Conservation (phyloP, 768 basidiomycete genomes). For the Boletus rubropictus region DNA sequence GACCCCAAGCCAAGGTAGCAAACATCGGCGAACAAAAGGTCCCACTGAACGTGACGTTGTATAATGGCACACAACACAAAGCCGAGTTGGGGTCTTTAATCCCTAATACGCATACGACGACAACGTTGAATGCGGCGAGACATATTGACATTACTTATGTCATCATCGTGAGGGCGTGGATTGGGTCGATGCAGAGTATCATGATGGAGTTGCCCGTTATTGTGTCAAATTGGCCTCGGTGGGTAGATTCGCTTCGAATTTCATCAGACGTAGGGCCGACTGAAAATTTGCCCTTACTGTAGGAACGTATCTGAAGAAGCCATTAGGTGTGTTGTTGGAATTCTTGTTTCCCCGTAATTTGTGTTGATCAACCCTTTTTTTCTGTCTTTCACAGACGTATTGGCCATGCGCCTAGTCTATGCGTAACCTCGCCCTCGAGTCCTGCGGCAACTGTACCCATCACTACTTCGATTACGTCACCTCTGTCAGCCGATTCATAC, state of each 20-base stretch:
- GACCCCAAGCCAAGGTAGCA: slow-evolving; percentile 48
- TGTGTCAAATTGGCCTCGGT: slow-evolving; percentile 85
- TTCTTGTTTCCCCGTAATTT: background rate
- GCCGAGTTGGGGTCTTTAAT: slow-evolving; percentile 70
- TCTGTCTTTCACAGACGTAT: slow-evolving; percentile 37
- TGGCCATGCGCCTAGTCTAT: slow-evolving; percentile 41
- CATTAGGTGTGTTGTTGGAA: slow-evolving; percentile 36
- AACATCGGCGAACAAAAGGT: slow-evolving; percentile 67
- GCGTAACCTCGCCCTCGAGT: slow-evolving; percentile 23
- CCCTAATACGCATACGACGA: slow-evolving; percentile 68
- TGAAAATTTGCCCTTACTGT: background rate
- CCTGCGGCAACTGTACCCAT: slow-evolving; percentile 29
- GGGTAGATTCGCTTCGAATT: slow-evolving; percentile 19
- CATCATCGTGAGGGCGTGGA: slow-evolving; percentile 69
- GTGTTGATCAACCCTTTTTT: background rate
- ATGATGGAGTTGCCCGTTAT: slow-evolving; percentile 74
- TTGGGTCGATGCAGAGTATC: slow-evolving; percentile 61
- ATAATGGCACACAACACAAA: slow-evolving; percentile 63
- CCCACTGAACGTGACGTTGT: slow-evolving; percentile 66
- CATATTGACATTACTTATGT: slow-evolving; percentile 85
- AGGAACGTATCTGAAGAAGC: slow-evolving; percentile 72
- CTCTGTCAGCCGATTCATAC: slow-evolving; percentile 19
- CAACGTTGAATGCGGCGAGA: slow-evolving; percentile 74
- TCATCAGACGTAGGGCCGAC: background rate
- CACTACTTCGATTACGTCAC: slow-evolving; percentile 19